Conservation (phyloP, 768 basidiomycete species). For the Aureoboletus auriporus region DNA sequence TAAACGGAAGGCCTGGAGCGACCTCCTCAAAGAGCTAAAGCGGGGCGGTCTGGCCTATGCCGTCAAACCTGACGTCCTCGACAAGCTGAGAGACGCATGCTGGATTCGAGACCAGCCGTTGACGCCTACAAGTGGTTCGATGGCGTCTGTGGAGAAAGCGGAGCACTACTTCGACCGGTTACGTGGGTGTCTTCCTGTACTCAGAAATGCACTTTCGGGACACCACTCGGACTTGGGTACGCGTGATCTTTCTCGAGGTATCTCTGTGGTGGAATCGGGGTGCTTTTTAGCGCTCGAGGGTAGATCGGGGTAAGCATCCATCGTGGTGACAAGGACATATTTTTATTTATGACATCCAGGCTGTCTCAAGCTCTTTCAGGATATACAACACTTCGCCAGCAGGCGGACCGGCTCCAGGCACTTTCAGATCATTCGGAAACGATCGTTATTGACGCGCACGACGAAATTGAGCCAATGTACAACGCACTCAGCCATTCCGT, state of each 20-base stretch:
- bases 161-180: slow-evolving; percentile 68
- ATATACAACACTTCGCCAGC: slow-evolving; percentile 13
- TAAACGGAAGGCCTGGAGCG: slow-evolving; percentile 88
- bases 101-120: slow-evolving; percentile 68
- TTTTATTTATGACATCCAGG: slow-evolving; percentile 6
- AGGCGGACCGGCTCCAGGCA: slow-evolving; percentile 14
- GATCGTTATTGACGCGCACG: slow-evolving; percentile 12
- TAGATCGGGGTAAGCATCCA: slow-evolving; percentile 55
- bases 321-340: not conserved
- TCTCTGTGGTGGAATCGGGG: slow-evolving; percentile 74
- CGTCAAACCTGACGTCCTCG: slow-evolving; percentile 66
- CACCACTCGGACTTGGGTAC: slow-evolving; percentile 84
- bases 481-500: slow-evolving; percentile 13
- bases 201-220: slow-evolving; percentile 55
- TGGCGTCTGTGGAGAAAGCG: slow-evolving; percentile 34
- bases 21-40: slow-evolving; percentile 86
- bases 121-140: slow-evolving; percentile 22
- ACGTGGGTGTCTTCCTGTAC: slow-evolving; percentile 56
- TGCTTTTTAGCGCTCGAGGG: slow-evolving; percentile 63
- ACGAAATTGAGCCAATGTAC: slow-evolving; percentile 16
- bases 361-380: slow-evolving; percentile 18
- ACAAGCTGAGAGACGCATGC: slow-evolving; percentile 46
- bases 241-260: slow-evolving; percentile 80
- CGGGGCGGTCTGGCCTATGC: slow-evolving; percentile 69
- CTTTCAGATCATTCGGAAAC: slow-evolving; percentile 20